Percentiles rank a stretch among this genome's conserved stretches.
These are phyloP conservation scores for Globisporangium radiosum DNA, from an alignment of 352 stramenopile species.

Conservation along the genomic window DNA sequence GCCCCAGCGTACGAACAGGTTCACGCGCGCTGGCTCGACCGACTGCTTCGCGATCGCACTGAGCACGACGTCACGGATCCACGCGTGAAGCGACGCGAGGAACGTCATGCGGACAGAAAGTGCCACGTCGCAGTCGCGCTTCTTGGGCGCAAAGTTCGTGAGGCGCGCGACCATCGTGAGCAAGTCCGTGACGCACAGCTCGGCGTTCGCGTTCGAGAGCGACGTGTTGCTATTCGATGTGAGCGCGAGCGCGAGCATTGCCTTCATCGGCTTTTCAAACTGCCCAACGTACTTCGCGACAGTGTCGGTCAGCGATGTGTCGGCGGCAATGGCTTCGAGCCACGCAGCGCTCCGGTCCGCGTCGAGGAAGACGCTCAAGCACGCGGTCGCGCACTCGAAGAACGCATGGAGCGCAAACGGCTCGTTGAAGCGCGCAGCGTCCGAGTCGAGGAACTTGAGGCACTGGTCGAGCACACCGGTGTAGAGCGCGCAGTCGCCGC, in stretches of 20 bases:
- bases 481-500: slow-evolving; percentile 42
- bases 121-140: slow-evolving; percentile 3
- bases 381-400: slow-evolving; percentile 70
- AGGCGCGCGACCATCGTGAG: slow-evolving; percentile 37
- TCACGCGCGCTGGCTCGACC: slow-evolving; percentile 29
- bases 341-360: slow-evolving; percentile 24
- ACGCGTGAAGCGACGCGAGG: slow-evolving; percentile 24
- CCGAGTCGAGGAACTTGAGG: slow-evolving; percentile 62
- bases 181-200: slow-evolving; percentile 33
- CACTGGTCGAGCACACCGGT: slow-evolving; percentile 56
- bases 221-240: slow-evolving; percentile 15
- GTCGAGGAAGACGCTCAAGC: slow-evolving; percentile 60
- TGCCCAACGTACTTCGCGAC: slow-evolving; percentile 42
- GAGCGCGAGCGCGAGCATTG: slow-evolving; percentile 32
- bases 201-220: slow-evolving; percentile 28
- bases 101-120: slow-evolving; percentile 27
- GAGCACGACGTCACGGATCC: slow-evolving; percentile 29
- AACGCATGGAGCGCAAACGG: slow-evolving; percentile 46
- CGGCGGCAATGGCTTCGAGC: slow-evolving; percentile 9
- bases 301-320: slow-evolving; percentile 1
- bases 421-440: slow-evolving; percentile 46
- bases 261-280: slow-evolving; percentile 56
- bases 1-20: slow-evolving; percentile 18
- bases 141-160: slow-evolving; percentile 23
- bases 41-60: slow-evolving; percentile 22